These are phyloP conservation scores for Termitomyces sp. DNA, from an alignment of 1,284 basidiomycete genomes.

Conservation along the genomic window DNA sequence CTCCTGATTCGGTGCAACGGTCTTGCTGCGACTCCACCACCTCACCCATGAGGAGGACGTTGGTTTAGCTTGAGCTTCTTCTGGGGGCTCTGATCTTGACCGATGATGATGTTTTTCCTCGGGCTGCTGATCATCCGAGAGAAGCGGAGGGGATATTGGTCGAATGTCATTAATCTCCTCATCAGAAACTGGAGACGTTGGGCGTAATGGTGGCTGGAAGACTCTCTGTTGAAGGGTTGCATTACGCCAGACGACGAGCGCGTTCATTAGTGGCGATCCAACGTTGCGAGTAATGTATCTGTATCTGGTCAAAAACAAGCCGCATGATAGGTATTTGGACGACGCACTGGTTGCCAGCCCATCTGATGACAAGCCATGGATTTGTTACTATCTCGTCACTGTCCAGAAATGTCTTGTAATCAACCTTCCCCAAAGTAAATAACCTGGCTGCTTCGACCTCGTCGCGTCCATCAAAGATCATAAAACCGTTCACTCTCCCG, in stretches of 20 bases:
- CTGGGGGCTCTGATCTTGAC: conserved; percentile 37
- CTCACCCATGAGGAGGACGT: conserved; percentile 65
- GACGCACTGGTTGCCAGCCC: conserved; percentile 56
- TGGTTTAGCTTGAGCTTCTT: conserved; percentile 34
- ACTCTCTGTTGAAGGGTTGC: conserved; percentile 36
- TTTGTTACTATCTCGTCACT: conserved; percentile 52
- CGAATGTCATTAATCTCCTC: conserved; percentile 20
- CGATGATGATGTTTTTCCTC: conserved; percentile 23
- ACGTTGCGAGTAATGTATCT: conserved; percentile 64
- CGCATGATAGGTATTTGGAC: not conserved
- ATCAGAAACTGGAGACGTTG: conserved; percentile 28
- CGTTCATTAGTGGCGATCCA: conserved; percentile 60
- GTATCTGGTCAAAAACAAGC: not conserved
- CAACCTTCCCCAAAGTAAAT: conserved; percentile 53
- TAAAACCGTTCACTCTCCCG: conserved; percentile 20
- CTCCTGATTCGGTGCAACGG: conserved; percentile 13
- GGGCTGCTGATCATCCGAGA: conserved; percentile 18
- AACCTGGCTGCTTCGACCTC: conserved; percentile 45
- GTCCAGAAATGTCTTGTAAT: conserved; percentile 50
- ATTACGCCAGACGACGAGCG: conserved; percentile 58
- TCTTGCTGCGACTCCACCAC: conserved; percentile 68
- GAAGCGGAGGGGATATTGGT: conserved; percentile 7
- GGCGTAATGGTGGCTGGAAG: conserved; percentile 21
- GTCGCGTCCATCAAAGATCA: conserved; percentile 34
- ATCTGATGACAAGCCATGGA: conserved; percentile 57